Evolutionary conservation across 495 filamentous ascomycete species (phyloP), one percentile per base, ranked within the genome.

Genomic region (Xylaria cubensis): DNA sequence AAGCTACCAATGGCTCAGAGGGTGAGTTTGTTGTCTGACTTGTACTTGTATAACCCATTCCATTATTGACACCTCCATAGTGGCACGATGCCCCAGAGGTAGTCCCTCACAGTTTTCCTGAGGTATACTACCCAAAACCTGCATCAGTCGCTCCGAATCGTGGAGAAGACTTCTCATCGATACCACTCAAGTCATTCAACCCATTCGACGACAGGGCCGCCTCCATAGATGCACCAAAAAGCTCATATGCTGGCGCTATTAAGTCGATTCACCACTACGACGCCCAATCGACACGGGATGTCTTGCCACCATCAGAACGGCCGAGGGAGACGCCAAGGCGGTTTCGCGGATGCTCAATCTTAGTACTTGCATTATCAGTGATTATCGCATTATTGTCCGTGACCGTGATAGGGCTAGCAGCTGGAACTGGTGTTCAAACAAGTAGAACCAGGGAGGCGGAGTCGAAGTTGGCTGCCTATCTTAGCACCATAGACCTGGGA

Each of bases 321-420:
- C 73, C 36, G 24, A 75, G 41, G 63, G 21, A 59, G 50, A 21
- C 58, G 12, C 21, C 12, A 50, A 74, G 62, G 53, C 58, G 65
- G 44, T 76, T 83, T 73, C 80, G 78, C 64, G 82, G 83, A 19
- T 84, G 79, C 58, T 72, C 77, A 34, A 44, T 78, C 9, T 68
- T 85, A 19, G 80, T 84, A 8, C 83, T 86, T 50, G 72, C 82
- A 34, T 79, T 86, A 3, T 82, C 82, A 4, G 74, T 77, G 53
- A 79, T 83, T 50, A 82, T 85, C 67, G 80, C 78, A 2, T 64
- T 83, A 19, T 64, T 86, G 53, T 80, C 81, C 3, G 79, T 77
- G 0, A 80, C 83, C 2, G 81, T 84, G 9, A 84, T 86, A 64
- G 83, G 82, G 1, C 69, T 86, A 19, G 83, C 83, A 10, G 83